phyloP scores from a whole-genome alignment of 495 filamentous ascomycete species.

The Geoglossum glabrum region DNA sequence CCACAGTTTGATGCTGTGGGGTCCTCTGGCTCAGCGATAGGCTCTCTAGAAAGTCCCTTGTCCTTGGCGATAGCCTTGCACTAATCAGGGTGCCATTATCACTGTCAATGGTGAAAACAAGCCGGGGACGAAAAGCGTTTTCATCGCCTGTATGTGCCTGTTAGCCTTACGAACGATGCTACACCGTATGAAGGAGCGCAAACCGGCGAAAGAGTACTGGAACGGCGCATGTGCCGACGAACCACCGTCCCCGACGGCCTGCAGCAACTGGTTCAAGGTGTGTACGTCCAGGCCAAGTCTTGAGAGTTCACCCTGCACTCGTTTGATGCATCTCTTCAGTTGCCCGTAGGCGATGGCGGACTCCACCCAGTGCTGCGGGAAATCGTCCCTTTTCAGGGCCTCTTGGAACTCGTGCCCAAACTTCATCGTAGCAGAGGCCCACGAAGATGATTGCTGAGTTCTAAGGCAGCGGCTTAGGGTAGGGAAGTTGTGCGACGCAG shows the following conservation, averaged over 20 bases:
- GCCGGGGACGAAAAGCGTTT: conserved; percentile 30
- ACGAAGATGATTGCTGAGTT: not conserved
- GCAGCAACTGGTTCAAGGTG: conserved; percentile 32
- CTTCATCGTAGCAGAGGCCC: conserved; percentile 33
- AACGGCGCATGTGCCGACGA: conserved; percentile 5
- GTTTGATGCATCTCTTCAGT: conserved; percentile 58
- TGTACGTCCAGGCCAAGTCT: conserved; percentile 38
- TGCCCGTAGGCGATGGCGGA: conserved; percentile 51
- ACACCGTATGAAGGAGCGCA: not conserved
- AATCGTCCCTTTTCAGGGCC: conserved; percentile 31
- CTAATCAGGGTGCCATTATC: conserved; percentile 32
- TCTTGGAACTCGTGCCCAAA: conserved; percentile 50
- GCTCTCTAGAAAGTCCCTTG: conserved; percentile 29
- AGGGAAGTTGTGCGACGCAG: not conserved
- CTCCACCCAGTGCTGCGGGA: conserved; percentile 44
- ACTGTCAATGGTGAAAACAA: conserved; percentile 34
- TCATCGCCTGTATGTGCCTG: conserved; percentile 12
- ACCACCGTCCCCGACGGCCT: conserved; percentile 3
- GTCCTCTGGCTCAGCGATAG: conserved; percentile 17
- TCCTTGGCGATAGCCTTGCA: conserved; percentile 32
- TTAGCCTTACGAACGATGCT: not conserved
- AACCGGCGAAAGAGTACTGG: conserved; percentile 16
- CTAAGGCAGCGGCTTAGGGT: not conserved
- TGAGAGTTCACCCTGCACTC: conserved; percentile 38
- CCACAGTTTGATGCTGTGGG: not conserved